Percentiles rank a stretch among this genome's conserved stretches.
phyloP scores from a whole-genome alignment of 1,284 basidiomycete genomes.

The Puccinia novopanici region DNA sequence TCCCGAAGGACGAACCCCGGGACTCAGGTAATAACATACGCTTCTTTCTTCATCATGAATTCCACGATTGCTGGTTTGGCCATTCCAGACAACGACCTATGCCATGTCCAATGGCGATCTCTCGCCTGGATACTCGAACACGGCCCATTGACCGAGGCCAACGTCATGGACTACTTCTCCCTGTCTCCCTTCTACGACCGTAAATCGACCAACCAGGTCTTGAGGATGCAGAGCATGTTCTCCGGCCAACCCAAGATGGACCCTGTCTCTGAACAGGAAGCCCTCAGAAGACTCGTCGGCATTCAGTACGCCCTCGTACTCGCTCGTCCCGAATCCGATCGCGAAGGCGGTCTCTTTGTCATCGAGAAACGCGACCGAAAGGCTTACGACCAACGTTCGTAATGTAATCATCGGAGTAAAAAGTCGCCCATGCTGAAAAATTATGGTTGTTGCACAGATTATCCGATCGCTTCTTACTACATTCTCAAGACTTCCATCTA shows the following conservation, averaged over 20 bases:
- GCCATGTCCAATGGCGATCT: slow-evolving; percentile 55
- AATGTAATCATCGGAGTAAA: too few relatives aligned
- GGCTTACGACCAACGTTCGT: slow-evolving; percentile 74
- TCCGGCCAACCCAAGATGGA: slow-evolving; percentile 59
- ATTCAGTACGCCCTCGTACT: slow-evolving; percentile 79
- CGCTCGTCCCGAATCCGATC: slow-evolving; percentile 66
- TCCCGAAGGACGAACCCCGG: background rate
- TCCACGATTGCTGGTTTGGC: slow-evolving; percentile 35
- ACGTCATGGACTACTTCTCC: slow-evolving; percentile 81
- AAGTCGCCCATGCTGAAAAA: background rate
- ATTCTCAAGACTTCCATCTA: slow-evolving; percentile 82
- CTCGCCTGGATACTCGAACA: slow-evolving; percentile 54
- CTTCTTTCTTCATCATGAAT: slow-evolving; percentile 5
- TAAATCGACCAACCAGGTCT: slow-evolving; percentile 80
- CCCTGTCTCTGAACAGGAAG: slow-evolving; percentile 39
- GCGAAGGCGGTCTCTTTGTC: slow-evolving; percentile 67
- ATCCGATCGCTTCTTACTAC: slow-evolving; percentile 76
- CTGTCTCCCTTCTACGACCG: slow-evolving; percentile 86
- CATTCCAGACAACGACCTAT: slow-evolving; percentile 47
- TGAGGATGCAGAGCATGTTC: slow-evolving; percentile 73
- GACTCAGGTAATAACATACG: too few relatives aligned
- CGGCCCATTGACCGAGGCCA: slow-evolving; percentile 61
- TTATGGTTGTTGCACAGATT: slow-evolving; percentile 62
- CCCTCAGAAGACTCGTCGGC: slow-evolving; percentile 72
- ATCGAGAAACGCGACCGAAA: slow-evolving; percentile 80